These are phyloP conservation scores for Fraxinus greggii DNA, from an alignment of 305 asterid species.

Conservation along the genomic window DNA sequence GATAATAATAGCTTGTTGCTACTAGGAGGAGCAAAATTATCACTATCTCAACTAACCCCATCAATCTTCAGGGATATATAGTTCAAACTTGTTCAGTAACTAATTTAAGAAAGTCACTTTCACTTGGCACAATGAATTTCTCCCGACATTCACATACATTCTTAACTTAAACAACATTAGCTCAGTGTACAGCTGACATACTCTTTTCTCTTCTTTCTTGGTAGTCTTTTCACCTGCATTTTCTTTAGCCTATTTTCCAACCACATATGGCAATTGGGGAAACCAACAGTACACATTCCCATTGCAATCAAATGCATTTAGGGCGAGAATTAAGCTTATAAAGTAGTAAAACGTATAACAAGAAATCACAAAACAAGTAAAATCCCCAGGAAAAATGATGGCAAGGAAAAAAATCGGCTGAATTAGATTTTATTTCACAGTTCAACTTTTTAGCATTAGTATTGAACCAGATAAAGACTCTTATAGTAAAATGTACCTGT, in stretches of 20 bases:
- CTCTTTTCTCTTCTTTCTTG: not conserved
- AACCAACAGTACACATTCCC: not conserved
- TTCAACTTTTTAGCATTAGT: not conserved
- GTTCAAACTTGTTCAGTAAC: not conserved
- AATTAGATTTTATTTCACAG: not conserved
- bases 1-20: conserved; percentile 1
- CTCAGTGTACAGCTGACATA: not conserved
- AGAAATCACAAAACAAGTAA: not conserved
- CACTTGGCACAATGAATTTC: not conserved
- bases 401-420: not conserved
- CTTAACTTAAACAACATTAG: not conserved
- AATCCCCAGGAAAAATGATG: not conserved
- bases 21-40: not conserved
- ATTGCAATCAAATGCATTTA: not conserved
- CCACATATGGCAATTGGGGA: not conserved
- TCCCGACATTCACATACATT: not conserved
- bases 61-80: not conserved
- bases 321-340: not conserved
- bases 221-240: not conserved
- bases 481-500: not conserved
- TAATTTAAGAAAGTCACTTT: conserved; percentile 1
- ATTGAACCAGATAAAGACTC: not conserved
- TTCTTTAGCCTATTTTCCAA: not conserved
- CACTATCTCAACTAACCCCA: not conserved
- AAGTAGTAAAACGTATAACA: not conserved